These are phyloP conservation scores for Albugo candida DNA, from an alignment of 352 stramenopile species.

Conservation along the genomic window DNA sequence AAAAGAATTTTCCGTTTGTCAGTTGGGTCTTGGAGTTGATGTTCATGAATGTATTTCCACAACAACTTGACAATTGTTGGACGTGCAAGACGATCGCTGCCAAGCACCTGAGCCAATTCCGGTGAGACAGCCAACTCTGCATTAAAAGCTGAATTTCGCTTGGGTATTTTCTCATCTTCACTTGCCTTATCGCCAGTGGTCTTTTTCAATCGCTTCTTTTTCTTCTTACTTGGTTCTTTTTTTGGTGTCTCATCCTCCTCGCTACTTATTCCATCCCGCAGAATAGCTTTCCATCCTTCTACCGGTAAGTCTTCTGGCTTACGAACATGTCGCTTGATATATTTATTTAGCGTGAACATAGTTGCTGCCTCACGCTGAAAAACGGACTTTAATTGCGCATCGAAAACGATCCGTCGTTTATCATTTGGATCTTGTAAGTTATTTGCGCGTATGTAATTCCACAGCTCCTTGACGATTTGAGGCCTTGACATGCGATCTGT, in stretches of 20 bases:
- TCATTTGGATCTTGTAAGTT: slow-evolving; percentile 90
- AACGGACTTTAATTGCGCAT: slow-evolving; percentile 61
- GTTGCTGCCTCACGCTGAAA: slow-evolving; percentile 72
- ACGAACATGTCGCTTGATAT: slow-evolving; percentile 65
- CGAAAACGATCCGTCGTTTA: slow-evolving; percentile 83
- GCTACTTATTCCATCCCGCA: slow-evolving; percentile 55
- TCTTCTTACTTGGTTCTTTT: slow-evolving; percentile 21
- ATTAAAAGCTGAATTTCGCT: slow-evolving; percentile 49
- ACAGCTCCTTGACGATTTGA: slow-evolving; percentile 90
- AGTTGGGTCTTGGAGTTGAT: slow-evolving; percentile 88
- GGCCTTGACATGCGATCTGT: slow-evolving; percentile 72
- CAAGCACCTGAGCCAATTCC: slow-evolving; percentile 54
- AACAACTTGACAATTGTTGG: slow-evolving; percentile 87
- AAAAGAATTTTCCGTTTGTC: slow-evolving; percentile 88
- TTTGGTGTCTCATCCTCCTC: slow-evolving; percentile 44
- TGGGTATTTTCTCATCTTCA: slow-evolving; percentile 25
- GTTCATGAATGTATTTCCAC: slow-evolving; percentile 91
- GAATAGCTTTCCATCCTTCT: slow-evolving; percentile 53
- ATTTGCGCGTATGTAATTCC: slow-evolving; percentile 92
- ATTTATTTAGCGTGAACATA: slow-evolving; percentile 83
- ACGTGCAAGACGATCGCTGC: slow-evolving; percentile 64
- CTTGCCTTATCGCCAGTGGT: slow-evolving; percentile 16
- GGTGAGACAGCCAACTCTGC: slow-evolving; percentile 54
- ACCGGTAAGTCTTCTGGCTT: slow-evolving; percentile 45
- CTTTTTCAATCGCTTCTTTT: slow-evolving; percentile 3